Evolutionary conservation across 176 grass and related monocot genomes (phyloP).

Genomic region (Ananas comosus): DNA sequence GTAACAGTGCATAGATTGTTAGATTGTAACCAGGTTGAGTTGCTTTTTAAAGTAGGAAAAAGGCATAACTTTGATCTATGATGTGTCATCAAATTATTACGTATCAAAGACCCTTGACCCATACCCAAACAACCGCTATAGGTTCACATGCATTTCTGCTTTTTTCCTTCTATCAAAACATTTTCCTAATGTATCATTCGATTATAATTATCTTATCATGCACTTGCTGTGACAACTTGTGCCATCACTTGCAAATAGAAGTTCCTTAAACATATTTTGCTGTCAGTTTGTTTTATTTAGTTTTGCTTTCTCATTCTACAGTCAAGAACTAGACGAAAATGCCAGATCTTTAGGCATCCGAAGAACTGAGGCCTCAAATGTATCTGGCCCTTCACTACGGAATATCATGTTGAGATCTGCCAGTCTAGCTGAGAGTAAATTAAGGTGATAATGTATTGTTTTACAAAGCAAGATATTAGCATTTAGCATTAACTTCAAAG

Average conservation of each 20-base stretch:
- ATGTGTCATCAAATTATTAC: too few relatives aligned
- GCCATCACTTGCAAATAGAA: conserved; percentile 3
- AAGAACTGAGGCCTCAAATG: conserved; percentile 26
- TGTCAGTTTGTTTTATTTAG: background rate
- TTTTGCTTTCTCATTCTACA: conserved; percentile 27
- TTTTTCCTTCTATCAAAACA: background rate
- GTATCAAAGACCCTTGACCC: too few relatives aligned
- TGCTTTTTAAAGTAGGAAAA: too few relatives aligned
- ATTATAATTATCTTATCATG: background rate
- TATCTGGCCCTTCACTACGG: conserved; percentile 42
- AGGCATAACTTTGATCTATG: too few relatives aligned
- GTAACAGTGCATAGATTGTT: too few relatives aligned
- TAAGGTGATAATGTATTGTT: conserved; percentile 39
- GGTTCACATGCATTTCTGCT: too few relatives aligned
- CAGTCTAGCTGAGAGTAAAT: conserved; percentile 60
- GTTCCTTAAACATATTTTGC: background rate
- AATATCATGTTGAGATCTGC: conserved; percentile 70
- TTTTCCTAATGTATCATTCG: background rate
- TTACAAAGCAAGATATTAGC: background rate
- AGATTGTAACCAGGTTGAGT: too few relatives aligned
- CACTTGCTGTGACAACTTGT: conserved; percentile 1
- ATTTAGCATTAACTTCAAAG: conserved; percentile 1
- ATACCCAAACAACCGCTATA: too few relatives aligned
- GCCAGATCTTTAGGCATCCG: conserved; percentile 41
- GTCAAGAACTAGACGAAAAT: conserved; percentile 71